phyloP scores from a whole-genome alignment of 306 rosid species.

The Lotus japonicus region DNA sequence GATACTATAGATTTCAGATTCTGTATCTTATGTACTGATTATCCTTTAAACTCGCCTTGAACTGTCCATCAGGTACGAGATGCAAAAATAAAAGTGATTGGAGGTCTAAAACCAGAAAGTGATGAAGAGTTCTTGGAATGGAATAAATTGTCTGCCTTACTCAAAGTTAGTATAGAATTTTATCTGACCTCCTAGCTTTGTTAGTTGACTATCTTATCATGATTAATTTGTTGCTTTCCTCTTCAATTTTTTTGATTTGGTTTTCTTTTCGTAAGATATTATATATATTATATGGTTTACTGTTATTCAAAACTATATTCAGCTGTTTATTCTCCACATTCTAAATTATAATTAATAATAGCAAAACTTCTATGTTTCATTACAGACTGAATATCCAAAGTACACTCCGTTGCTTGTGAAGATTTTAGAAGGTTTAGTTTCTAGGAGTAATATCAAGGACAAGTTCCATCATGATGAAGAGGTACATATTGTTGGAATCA shows the following conservation, averaged over 20 bases:
- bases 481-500: slow-evolving; percentile 34
- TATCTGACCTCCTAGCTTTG: background rate
- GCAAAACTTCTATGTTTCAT: slow-evolving; percentile 20
- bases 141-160: slow-evolving; percentile 59
- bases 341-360: slow-evolving; percentile 3
- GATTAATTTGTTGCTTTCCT: background rate
- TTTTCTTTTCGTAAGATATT: background rate
- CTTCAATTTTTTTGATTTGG: background rate
- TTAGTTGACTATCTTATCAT: background rate
- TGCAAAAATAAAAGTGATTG: slow-evolving; percentile 70
- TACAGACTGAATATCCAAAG: slow-evolving; percentile 84
- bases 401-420: slow-evolving; percentile 75
- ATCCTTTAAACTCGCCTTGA: slow-evolving; percentile 18
- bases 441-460: slow-evolving; percentile 49
- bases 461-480: slow-evolving; percentile 48
- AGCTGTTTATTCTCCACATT: slow-evolving; percentile 10
- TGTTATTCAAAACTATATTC: background rate
- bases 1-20: background rate
- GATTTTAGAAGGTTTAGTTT: slow-evolving; percentile 76
- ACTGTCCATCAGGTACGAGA: slow-evolving; percentile 68
- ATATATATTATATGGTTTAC: background rate
- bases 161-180: slow-evolving; percentile 46
- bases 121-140: slow-evolving; percentile 72
- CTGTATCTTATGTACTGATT: background rate
- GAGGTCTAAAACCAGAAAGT: slow-evolving; percentile 59